phyloP scores from a whole-genome alignment of 139 green algal genomes.

The Chlamydomonas sp. region DNA sequence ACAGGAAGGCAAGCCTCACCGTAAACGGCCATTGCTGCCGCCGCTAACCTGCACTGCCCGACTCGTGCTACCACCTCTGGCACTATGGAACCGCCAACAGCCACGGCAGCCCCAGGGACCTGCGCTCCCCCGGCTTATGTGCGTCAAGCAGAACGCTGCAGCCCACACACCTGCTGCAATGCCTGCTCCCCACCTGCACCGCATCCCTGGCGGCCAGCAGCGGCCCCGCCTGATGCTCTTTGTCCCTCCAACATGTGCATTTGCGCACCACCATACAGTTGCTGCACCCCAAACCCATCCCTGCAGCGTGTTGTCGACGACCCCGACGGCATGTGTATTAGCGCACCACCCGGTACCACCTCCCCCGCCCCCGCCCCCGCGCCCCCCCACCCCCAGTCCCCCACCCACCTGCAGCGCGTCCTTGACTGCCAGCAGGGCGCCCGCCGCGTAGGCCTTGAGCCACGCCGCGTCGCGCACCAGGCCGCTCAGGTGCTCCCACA shows the following conservation, averaged over 20 bases:
- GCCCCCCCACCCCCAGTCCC: background rate
- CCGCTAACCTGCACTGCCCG: background rate
- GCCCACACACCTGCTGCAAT: no score
- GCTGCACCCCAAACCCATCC: background rate
- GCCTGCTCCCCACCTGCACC: background rate
- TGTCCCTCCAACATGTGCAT: background rate
- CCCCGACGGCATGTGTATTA: no score
- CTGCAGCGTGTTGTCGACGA: no score
- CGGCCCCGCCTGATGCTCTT: background rate
- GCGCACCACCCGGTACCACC: background rate
- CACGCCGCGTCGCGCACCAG: slow-evolving; percentile 78
- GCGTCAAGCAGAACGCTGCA: no score
- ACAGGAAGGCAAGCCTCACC: background rate
- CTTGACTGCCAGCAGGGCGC: slow-evolving; percentile 53
- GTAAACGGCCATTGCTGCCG: background rate
- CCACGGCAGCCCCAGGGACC: no score
- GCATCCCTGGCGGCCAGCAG: background rate
- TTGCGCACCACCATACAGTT: background rate
- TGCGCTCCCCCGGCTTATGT: no score
- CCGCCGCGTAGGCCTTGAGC: slow-evolving; percentile 84
- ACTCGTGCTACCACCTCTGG: background rate
- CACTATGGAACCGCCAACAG: background rate
- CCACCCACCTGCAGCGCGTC: slow-evolving; percentile 58
- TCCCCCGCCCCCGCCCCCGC: background rate
- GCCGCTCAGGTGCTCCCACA: slow-evolving; percentile 86